Evolutionary conservation across 345 rosid species (phyloP).

Genomic region (Acer saccharum): DNA sequence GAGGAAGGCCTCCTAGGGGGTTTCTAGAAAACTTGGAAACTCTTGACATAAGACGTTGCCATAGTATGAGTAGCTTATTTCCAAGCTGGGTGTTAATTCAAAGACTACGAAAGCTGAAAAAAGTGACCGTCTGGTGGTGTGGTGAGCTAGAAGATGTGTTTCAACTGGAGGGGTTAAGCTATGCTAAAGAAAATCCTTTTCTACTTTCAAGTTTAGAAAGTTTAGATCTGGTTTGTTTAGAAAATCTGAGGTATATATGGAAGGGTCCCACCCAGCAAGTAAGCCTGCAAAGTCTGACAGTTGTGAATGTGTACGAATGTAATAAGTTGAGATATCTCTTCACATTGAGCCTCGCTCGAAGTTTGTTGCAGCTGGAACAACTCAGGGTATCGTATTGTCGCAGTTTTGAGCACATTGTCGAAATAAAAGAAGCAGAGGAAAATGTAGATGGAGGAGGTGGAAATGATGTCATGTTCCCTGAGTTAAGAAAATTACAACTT

Average conservation of each 20-base stretch:
- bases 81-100: conserved; percentile 3
- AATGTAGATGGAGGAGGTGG: neutral
- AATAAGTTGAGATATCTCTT: neutral
- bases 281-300: neutral
- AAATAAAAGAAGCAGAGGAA: neutral
- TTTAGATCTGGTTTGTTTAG: neutral
- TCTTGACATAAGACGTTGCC: neutral
- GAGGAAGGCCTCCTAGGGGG: neutral
- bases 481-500: neutral
- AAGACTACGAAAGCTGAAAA: conserved; percentile 12
- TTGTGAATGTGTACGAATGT: neutral
- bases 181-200: neutral
- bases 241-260: neutral
- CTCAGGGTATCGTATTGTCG: neutral
- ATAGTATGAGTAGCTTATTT: neutral
- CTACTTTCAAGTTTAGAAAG: neutral
- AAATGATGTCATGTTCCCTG: neutral
- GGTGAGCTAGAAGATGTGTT: conserved; percentile 8
- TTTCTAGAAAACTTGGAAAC: conserved; percentile 17
- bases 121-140: neutral
- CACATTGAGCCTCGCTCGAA: conserved; percentile 2
- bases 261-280: conserved; percentile 10
- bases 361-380: neutral
- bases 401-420: neutral
- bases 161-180: conserved; percentile 1